Evolutionary conservation across 441 rosid genomes (phyloP).

Genomic region (Dalechampia spathulata): DNA sequence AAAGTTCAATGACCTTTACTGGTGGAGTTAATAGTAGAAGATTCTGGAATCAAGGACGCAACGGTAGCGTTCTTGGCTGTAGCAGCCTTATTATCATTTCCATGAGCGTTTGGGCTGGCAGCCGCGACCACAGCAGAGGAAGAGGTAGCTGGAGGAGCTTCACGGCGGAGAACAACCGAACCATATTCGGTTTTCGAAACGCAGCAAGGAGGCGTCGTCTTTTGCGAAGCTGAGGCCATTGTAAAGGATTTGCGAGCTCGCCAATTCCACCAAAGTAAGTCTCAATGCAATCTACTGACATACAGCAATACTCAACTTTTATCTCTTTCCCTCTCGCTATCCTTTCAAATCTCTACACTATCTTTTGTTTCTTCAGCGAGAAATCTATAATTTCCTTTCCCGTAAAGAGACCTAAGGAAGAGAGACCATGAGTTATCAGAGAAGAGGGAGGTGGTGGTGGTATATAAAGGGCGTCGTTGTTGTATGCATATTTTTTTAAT

Average conservation of each 20-base stretch:
- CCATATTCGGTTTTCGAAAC: conserved; percentile 2
- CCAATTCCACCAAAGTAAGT: conserved; percentile 68
- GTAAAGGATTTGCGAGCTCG: conserved; percentile 72
- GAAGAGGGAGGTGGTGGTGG: background rate
- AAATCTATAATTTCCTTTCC: background rate
- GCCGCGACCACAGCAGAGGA: conserved; percentile 18
- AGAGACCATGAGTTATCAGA: background rate
- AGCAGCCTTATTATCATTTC: conserved; percentile 23
- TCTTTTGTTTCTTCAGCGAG: background rate
- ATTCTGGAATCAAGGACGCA: conserved; percentile 45
- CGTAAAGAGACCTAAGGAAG: background rate
- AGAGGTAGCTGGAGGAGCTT: conserved; percentile 18
- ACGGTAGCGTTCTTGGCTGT: conserved; percentile 26
- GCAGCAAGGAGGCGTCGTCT: conserved; percentile 46
- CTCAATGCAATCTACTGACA: conserved; percentile 83
- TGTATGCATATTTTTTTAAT: background rate
- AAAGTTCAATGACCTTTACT: conserved; percentile 33
- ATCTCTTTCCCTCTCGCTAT: conserved; percentile 12
- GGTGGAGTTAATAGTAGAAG: conserved; percentile 42
- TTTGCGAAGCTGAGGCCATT: conserved; percentile 98
- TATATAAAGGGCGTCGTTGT: conserved; percentile 15
- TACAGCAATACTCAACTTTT: conserved; percentile 56
- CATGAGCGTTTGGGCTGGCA: conserved; percentile 13
- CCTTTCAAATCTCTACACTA: background rate
- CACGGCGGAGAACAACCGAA: conserved; percentile 10